Base-by-base conservation (phyloP, 2,329 filamentous ascomycete genomes). In the Fonsecaea pedrosoi region DNA sequence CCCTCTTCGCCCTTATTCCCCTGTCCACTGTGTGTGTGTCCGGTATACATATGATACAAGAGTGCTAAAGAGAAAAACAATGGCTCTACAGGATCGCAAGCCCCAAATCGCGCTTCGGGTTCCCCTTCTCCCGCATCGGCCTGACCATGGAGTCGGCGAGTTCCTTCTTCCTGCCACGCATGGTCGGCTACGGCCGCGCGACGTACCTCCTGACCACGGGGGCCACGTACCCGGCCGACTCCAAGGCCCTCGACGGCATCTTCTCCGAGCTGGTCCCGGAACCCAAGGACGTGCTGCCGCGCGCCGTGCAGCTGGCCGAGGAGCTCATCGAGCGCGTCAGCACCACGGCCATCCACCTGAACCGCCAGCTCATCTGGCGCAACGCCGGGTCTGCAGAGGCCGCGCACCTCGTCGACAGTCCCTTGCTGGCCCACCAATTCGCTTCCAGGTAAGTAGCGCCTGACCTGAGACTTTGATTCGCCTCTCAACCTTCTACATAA, bases 141-240 rank as follows among this genome's bases (percentile, higher is more conserved):
- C 82, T 93, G 73, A 83, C 87, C 66, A 89, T 91, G 85, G 91
- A 94, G 77, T 90, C 89, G 0, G 89, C 86, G 74, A 87, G 84
- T 59, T 89, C 86, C 8, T 93, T 85, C 77, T 93, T 91, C 80
- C 82, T 93, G 40, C 90, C 90, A 2, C 84, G 89, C 0, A 81
- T 92, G 32, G 84, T 92, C 67, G 90, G 91, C 65, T 80, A 84
- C 68, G 83, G 83, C n/a, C 83, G 84, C 67, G 88, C 89, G 0
- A 78, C 89, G 74, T 86, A 89, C 73, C 82, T 91, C 32, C 80
- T 87, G 53, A 91, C 90, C 3, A 92, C 90, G 0, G 90, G 90
- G 0, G 79, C 79, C 2, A 87, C 87, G 0, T 90, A 89, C 73
- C 55, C 55, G 8, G 62, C 62, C 9, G 56, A 65, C 18, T 60